Conservation (phyloP, 495 filamentous ascomycete genomes). For the Hypoxylon lienhwacheense region DNA sequence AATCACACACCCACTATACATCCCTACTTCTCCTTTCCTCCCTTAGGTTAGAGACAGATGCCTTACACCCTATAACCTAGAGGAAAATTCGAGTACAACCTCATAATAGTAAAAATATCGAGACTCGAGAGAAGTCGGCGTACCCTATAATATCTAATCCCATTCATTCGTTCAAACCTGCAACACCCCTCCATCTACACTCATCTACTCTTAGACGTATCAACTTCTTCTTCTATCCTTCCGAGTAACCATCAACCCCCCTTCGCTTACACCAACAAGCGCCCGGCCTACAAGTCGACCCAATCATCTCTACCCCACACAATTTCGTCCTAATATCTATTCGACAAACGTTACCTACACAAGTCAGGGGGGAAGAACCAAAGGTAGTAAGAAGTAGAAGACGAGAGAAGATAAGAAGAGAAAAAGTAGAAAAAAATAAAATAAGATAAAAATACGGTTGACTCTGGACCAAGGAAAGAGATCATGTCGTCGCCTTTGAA, state of each 20-base stretch:
- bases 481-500: slow-evolving; percentile 60
- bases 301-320: slow-evolving; percentile 35
- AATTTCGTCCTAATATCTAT: slow-evolving; percentile 28
- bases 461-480: slow-evolving; percentile 35
- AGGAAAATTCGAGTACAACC: no score
- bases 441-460: no score
- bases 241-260: slow-evolving; percentile 18
- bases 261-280: slow-evolving; percentile 43
- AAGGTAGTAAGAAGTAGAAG: slow-evolving; percentile 13
- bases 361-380: slow-evolving; percentile 13
- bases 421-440: no score
- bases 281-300: slow-evolving; percentile 39
- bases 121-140: slow-evolving; percentile 9
- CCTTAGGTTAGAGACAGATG: not conserved
- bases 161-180: slow-evolving; percentile 8
- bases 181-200: no score
- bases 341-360: slow-evolving; percentile 27
- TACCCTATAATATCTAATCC: slow-evolving; percentile 27
- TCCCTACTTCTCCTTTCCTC: not conserved
- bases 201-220: no score
- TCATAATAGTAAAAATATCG: no score
- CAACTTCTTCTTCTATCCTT: slow-evolving; percentile 22
- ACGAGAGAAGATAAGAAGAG: slow-evolving; percentile 17
- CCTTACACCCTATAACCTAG: no score
- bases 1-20: no score